phyloP scores from a whole-genome alignment of 768 basidiomycete species.

The Mycena vitilis region DNA sequence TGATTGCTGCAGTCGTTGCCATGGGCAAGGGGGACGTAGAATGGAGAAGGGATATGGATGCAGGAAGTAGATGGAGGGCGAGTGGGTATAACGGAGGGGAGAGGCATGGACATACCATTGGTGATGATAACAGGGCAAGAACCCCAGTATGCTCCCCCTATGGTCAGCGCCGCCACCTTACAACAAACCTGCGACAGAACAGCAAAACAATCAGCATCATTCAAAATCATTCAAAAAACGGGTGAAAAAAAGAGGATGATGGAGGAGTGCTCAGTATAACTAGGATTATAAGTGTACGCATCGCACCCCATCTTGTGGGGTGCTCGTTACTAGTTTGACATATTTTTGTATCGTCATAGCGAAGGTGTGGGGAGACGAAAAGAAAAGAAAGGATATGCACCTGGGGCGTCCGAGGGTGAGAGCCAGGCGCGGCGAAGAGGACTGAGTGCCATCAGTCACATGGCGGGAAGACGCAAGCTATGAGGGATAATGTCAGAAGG shows the following conservation, averaged over 20 bases:
- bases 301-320: conserved; percentile 9
- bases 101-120: no score
- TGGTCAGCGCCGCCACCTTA: no score
- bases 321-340: conserved; percentile 20
- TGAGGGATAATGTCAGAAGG: no score
- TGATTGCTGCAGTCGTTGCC: no score
- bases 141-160: no score
- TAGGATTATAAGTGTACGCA: conserved; percentile 38
- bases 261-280: conserved; percentile 42
- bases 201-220: conserved; percentile 7
- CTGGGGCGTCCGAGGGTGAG: background rate
- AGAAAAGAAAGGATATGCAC: background rate
- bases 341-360: conserved; percentile 12
- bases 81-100: no score
- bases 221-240: conserved; percentile 4
- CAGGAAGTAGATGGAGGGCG: no score
- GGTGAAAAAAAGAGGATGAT: background rate
- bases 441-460: no score
- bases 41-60: no score
- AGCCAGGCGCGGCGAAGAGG: background rate
- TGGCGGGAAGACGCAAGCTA: no score
- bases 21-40: no score
- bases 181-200: background rate
- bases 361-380: background rate
- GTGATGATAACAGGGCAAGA: no score